Conservation (phyloP, 305 asterid species). For the Petunia hybrid region DNA sequence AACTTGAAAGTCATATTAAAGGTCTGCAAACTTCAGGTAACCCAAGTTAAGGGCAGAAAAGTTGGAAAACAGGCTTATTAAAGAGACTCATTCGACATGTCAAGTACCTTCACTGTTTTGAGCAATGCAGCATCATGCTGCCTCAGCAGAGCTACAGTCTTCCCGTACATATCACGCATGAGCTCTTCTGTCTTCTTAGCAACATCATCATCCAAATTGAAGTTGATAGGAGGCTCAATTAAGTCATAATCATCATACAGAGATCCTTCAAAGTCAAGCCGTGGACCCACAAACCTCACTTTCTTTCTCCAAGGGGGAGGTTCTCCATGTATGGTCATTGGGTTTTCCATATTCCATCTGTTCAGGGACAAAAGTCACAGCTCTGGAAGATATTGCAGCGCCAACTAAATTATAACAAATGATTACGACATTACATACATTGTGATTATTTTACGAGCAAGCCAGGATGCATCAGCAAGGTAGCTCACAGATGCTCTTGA, state of each 20-base stretch:
- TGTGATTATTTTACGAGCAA: constrained; percentile 94
- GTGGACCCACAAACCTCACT: constrained; percentile 80
- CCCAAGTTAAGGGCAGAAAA: background rate
- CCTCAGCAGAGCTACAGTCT: constrained; percentile 72
- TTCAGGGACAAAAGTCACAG: constrained; percentile 26
- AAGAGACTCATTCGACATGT: constrained; percentile 9
- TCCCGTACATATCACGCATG: constrained; percentile 71
- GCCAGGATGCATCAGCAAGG: constrained; percentile 99
- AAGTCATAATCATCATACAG: constrained; percentile 80
- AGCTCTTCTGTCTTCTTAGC: constrained; percentile 82
- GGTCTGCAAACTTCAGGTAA: background rate
- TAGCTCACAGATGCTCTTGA: constrained; percentile 87
- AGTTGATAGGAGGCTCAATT: constrained; percentile 81
- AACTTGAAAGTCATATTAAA: background rate
- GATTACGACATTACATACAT: constrained; percentile 55
- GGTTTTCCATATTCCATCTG: constrained; percentile 94
- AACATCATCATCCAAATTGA: constrained; percentile 79
- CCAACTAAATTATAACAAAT: constrained; percentile 23
- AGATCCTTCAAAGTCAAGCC: constrained; percentile 93
- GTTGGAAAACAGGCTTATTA: background rate
- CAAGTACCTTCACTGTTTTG: constrained; percentile 81
- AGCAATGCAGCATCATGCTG: constrained; percentile 85
- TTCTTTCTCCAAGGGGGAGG: constrained; percentile 91
- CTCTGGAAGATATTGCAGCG: constrained; percentile 18
- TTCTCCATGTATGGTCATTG: constrained; percentile 92